Evolutionary conservation across 192 early-diverging fungal species (phyloP).

Genomic region (Linnemannia zychae): DNA sequence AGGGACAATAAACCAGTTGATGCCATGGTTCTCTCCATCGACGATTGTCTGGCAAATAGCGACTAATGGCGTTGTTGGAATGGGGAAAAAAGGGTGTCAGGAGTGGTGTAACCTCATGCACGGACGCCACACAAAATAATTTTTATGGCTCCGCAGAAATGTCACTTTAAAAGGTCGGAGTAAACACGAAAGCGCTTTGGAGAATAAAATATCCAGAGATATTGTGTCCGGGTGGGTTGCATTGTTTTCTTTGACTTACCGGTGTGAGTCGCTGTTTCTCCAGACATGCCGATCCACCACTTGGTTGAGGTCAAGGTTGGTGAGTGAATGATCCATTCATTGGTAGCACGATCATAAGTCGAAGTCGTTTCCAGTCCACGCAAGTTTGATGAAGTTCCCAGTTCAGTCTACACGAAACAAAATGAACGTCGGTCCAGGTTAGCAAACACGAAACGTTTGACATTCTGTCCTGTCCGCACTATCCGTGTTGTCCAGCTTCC

Average conservation of each 20-base stretch:
- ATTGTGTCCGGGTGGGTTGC: neutral
- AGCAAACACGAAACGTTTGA: neutral
- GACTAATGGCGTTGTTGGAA: conserved; percentile 32
- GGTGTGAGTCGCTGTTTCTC: conserved; percentile 73
- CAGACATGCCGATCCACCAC: conserved; percentile 76
- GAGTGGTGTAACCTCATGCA: neutral
- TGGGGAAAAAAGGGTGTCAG: neutral
- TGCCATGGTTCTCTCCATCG: conserved; percentile 65
- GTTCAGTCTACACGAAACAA: conserved; percentile 63
- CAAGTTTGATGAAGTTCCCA: conserved; percentile 69
- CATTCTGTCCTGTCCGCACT: neutral
- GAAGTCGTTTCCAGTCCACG: conserved; percentile 73
- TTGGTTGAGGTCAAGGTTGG: conserved; percentile 71
- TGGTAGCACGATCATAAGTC: conserved; percentile 65
- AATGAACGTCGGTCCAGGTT: neutral
- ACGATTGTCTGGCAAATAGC: conserved; percentile 69
- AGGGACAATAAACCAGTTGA: conserved; percentile 76
- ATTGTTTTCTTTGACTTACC: conserved; percentile 13
- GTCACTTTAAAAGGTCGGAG: conserved; percentile 8
- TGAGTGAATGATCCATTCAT: conserved; percentile 72
- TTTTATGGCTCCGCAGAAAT: neutral
- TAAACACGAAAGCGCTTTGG: neutral
- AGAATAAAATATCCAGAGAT: neutral
- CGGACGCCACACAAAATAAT: neutral
- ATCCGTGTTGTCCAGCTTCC: neutral